Evolutionary conservation across 2,329 filamentous ascomycete species (phyloP).

Genomic region (Neonectria sp.): DNA sequence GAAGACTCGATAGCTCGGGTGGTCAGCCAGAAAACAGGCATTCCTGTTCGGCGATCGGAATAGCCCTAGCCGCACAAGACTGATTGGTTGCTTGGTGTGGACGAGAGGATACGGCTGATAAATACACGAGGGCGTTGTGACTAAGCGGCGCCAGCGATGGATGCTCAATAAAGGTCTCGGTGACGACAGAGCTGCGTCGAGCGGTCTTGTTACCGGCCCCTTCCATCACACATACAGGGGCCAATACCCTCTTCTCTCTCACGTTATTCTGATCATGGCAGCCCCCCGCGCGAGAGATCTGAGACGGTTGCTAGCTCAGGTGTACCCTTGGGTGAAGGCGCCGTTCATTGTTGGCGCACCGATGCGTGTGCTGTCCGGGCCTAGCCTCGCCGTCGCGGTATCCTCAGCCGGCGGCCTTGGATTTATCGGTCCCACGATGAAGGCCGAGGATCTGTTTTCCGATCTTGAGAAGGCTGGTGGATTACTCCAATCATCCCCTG

Average conservation of each 20-base stretch:
- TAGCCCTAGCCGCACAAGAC: not conserved
- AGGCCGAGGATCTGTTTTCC: slow-evolving; percentile 50
- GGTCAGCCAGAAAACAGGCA: not conserved
- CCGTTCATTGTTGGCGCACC: slow-evolving; percentile 73
- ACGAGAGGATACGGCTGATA: not conserved
- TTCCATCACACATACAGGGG: not conserved
- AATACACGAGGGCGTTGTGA: not conserved
- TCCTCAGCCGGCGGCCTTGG: slow-evolving; percentile 80
- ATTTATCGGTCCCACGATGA: slow-evolving; percentile 59
- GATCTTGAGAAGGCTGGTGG: slow-evolving; percentile 38
- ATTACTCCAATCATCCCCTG: not conserved
- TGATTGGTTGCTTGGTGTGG: not conserved
- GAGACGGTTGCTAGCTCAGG: slow-evolving; percentile 25
- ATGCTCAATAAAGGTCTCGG: not conserved
- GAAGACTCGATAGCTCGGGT: not conserved
- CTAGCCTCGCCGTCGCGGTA: slow-evolving; percentile 71
- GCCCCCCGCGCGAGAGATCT: not conserved
- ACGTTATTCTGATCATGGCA: not conserved
- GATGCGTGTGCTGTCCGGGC: slow-evolving; percentile 75
- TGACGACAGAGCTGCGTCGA: not conserved
- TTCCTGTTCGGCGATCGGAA: not conserved
- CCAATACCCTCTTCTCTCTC: not conserved
- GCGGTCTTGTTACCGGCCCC: not conserved
- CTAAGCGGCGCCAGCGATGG: not conserved
- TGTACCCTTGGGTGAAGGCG: slow-evolving; percentile 54